Evolutionary conservation across 192 early-diverging fungal species (phyloP), one percentile per base, ranked within the genome.

Genomic region (Geranomyces variabilis): DNA sequence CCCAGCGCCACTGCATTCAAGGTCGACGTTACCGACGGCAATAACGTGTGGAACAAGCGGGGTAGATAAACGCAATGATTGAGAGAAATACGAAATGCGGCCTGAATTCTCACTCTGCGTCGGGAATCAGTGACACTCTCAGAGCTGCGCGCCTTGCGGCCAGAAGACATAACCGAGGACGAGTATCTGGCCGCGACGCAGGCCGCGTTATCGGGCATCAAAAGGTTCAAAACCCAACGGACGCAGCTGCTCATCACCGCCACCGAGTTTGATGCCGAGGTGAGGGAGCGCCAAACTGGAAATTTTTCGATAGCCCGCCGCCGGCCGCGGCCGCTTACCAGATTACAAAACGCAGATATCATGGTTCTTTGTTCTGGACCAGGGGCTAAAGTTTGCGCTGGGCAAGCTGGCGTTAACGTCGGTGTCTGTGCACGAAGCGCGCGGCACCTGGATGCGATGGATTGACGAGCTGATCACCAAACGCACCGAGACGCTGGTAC

Each of bases 371-470:
- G 29, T 74, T 0, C 65, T 56, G 34, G 36, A 66, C 10, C 41
- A 51, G 24, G 72, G 63, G 19, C 33, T 74, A 7, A 72, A 62
- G 47, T 74, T 74, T 30, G 19, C 24, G 30, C 65, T 74, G 0
- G 72, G 72, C 7, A 49, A 29, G 21, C 24, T 67, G 24, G 17
- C 17, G 17, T 55, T 74, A 1, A 57, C 64, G 33, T 31, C 64
- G 24, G 49, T 67, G 10, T 58, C 44, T 3, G n/a, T 14, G 9
- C 47, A 67, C 19, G 56, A 64, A 12, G 6, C 44, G 1, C n/a
- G 30, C 13, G 21, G 12, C 7, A 67, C 57, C 15, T 74, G 63
- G 64, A 57, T 66, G 49, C 19, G 41, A 14, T 74, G 72, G 72
- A 55, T 74, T 41, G 64, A 67, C 29, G 65, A 59, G 24, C 57